Base-by-base conservation (phyloP, 2,329 filamentous ascomycete species). In the Penicillium italicum region DNA sequence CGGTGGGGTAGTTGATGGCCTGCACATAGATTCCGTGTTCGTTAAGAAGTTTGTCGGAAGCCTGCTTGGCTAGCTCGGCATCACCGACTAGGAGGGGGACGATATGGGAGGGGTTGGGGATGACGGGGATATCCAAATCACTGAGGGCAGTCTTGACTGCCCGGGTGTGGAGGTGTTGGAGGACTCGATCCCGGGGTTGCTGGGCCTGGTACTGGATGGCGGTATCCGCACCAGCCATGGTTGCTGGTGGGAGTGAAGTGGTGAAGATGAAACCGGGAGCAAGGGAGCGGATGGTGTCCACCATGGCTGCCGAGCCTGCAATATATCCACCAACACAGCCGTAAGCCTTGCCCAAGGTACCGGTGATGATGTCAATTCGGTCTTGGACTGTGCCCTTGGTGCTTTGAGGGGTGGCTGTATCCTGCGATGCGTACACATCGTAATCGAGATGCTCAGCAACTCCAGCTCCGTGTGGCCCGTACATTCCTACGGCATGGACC, bases 201-300 rank as follows among this genome's bases (percentile, higher is more conserved):
- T 80, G 80, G 78, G 90, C 88, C 75, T 97, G 94, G 73, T 97
- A 97, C 70, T 97, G 90, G 67, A 99, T 97, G 34, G 94, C 91
- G 1, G 90, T 82, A 72, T 87, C 85, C 22, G 94, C 94, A 52
- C 94, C 94, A 20, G 94, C 92, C 94, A 99, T 99, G 60, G 91
- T 95, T 14, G 94, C 91, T 0, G 94, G 94, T 4, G 94, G 94
- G 12, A 99, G 85, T 10, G 92, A 96, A 5, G 94, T 99, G 44
- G 94, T 99, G 79, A 99, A 99, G 74, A 99, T 99, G 79, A 99
- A 99, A 28, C 94, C 94, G 4, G 94, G 92, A 1, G 94, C 94
- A 38, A 97, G 85, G 9, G 94, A 97, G 50, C 94, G 90, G 67
- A 99, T 89, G 59, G 90, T 89, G 74, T 99, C 94, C 33, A 99